A percentile compares a stretch with the other conserved stretches of the same genome.
Conservation (phyloP, 192 early-diverging fungal genomes). For the Umbelopsis isabellina region DNA sequence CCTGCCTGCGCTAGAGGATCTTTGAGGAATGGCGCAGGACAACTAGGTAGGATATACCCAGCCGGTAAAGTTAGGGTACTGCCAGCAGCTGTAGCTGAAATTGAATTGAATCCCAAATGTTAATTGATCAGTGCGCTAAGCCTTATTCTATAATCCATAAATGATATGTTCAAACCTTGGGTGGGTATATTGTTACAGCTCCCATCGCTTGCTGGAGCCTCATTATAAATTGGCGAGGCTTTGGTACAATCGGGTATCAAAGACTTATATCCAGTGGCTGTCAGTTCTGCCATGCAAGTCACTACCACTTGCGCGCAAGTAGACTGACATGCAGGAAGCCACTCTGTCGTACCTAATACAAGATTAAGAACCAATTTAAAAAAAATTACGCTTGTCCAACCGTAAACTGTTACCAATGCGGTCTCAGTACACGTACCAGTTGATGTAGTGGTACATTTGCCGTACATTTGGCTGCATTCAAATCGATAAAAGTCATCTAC, state of each 20-base stretch:
- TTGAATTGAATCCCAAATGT: background rate
- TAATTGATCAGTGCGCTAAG: slow-evolving; percentile 1
- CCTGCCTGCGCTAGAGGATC: slow-evolving; percentile 40
- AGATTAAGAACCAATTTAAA: background rate
- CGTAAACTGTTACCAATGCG: background rate
- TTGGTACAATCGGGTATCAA: slow-evolving; percentile 35
- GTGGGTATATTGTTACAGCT: slow-evolving; percentile 16
- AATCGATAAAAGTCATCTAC: slow-evolving; percentile 31
- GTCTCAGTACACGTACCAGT: background rate
- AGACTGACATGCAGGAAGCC: slow-evolving; percentile 35
- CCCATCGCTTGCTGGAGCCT: slow-evolving; percentile 9
- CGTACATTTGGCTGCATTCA: slow-evolving; percentile 37
- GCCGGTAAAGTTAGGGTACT: slow-evolving; percentile 31
- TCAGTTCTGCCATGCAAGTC: slow-evolving; percentile 30
- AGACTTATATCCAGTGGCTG: slow-evolving; percentile 3
- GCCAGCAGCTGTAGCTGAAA: background rate
- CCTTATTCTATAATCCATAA: background rate
- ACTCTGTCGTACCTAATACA: slow-evolving; percentile 22
- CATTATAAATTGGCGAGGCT: slow-evolving; percentile 21
- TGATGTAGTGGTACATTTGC: slow-evolving; percentile 20
- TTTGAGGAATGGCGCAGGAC: slow-evolving; percentile 43
- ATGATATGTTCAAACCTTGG: slow-evolving; percentile 1
- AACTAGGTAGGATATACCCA: slow-evolving; percentile 28
- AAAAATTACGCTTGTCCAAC: background rate
- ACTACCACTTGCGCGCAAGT: slow-evolving; percentile 32